Conservation (phyloP, 208 protist species). For the Leptomonas pyrrhocoris region DNA sequence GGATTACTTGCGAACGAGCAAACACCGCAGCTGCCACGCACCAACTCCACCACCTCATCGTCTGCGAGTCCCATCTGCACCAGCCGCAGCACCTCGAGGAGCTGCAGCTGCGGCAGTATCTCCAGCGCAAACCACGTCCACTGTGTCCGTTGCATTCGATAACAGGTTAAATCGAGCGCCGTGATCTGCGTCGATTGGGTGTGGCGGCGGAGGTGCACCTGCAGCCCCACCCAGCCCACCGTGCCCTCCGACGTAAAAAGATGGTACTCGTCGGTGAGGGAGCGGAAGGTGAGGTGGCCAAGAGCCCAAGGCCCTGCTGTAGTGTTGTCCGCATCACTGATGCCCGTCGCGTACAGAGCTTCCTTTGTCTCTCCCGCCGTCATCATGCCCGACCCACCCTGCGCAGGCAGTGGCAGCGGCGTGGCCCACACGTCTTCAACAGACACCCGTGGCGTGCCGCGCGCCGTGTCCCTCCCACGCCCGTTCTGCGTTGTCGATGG, state of each 20-base stretch:
- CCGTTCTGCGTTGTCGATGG: background rate
- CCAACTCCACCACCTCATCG: constrained; percentile 45
- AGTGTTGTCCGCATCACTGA: background rate
- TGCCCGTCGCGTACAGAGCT: background rate
- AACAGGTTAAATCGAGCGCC: constrained; percentile 55
- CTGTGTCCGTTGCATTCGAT: constrained; percentile 45
- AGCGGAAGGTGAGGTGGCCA: constrained; percentile 27
- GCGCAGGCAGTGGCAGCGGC: background rate
- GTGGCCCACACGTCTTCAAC: background rate
- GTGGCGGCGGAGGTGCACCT: constrained; percentile 44
- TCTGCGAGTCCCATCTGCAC: constrained; percentile 66
- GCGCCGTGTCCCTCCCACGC: background rate
- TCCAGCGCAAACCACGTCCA: constrained; percentile 72
- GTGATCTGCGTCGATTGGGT: constrained; percentile 45
- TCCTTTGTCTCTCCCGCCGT: background rate
- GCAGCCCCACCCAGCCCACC: constrained; percentile 45
- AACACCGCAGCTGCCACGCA: constrained; percentile 36
- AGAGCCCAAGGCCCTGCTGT: background rate
- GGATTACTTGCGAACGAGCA: background rate
- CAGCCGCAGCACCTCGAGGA: constrained; percentile 51
- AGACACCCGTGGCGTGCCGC: background rate
- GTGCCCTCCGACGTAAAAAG: constrained; percentile 20
- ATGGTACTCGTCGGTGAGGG: constrained; percentile 33
- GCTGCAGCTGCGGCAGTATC: constrained; percentile 59
- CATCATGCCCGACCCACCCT: too few species aligned